Evolutionary conservation across 2,329 filamentous ascomycete genomes (phyloP).

Genomic region (Mariannaea elegans): DNA sequence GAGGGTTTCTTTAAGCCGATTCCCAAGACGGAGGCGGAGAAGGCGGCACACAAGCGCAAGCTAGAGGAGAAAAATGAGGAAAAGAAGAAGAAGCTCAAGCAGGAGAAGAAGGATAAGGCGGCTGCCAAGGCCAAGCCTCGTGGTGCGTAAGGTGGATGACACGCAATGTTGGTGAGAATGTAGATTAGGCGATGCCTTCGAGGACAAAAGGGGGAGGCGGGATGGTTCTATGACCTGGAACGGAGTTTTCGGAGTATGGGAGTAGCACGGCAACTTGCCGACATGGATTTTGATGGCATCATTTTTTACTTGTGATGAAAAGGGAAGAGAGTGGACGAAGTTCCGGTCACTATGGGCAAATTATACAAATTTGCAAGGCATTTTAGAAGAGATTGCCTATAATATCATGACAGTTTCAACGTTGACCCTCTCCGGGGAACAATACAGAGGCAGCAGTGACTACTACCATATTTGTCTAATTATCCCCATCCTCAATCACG

Average conservation of each 20-base stretch:
- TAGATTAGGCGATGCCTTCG: neutral
- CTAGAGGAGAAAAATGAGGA: slow-evolving; percentile 90
- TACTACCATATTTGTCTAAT: no score
- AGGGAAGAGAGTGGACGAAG: neutral
- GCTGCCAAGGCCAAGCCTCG: slow-evolving; percentile 88
- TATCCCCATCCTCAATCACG: no score
- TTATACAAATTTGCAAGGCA: no score
- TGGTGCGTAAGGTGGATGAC: slow-evolving; percentile 51
- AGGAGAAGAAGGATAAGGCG: slow-evolving; percentile 95
- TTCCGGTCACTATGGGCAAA: no score
- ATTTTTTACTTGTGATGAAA: neutral
- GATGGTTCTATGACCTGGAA: slow-evolving; percentile 5
- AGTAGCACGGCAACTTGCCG: slow-evolving; percentile 1
- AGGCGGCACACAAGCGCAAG: slow-evolving; percentile 88
- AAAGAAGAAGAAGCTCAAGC: slow-evolving; percentile 95
- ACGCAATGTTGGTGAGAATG: neutral
- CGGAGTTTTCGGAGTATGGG: slow-evolving; percentile 36
- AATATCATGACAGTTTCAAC: no score
- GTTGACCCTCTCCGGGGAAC: no score
- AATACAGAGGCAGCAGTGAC: no score
- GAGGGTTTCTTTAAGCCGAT: slow-evolving; percentile 98
- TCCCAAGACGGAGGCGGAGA: slow-evolving; percentile 87
- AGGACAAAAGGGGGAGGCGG: slow-evolving; percentile 5
- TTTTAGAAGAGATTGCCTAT: no score
- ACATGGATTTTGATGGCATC: neutral